Evolutionary conservation across 139 green algal genomes (phyloP).

Genomic region (Closterium sp.): DNA sequence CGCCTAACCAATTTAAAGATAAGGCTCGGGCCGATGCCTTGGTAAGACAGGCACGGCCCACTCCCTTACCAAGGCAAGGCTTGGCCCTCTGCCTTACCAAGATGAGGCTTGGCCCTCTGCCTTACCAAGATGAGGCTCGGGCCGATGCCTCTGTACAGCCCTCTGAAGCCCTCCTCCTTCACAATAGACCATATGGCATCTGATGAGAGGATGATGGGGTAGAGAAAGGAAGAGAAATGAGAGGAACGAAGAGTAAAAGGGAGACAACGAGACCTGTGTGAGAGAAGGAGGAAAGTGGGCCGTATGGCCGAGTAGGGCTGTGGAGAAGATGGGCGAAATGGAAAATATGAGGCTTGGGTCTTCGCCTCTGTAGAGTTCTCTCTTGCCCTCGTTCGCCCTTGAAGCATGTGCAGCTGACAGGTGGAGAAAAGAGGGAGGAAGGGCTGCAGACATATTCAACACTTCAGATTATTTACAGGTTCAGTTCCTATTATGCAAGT

Average conservation of each 20-base stretch:
- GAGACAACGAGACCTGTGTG: background rate
- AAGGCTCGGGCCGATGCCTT: no score
- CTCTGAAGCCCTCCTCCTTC: conserved; percentile 73
- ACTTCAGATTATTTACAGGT: background rate
- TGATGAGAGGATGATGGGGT: background rate
- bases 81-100: background rate
- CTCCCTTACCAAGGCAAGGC: no score
- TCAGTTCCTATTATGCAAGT: no score
- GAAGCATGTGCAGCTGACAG: no score
- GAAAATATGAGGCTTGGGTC: background rate
- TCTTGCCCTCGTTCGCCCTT: background rate
- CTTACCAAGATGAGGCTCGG: conserved; percentile 65
- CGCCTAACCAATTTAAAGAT: no score
- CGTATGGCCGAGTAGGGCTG: background rate
- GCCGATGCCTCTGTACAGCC: conserved; percentile 84
- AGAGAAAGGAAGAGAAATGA: background rate
- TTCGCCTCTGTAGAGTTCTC: background rate
- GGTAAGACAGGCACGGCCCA: no score
- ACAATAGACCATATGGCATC: conserved; percentile 17
- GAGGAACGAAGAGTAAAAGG: background rate
- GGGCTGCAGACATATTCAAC: no score
- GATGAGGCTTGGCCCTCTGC: background rate
- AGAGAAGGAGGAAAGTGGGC: background rate
- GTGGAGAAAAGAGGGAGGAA: background rate
- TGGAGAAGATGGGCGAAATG: background rate